Evolutionary conservation across 768 basidiomycete genomes (phyloP).

Genomic region (Pluteus cervinus): DNA sequence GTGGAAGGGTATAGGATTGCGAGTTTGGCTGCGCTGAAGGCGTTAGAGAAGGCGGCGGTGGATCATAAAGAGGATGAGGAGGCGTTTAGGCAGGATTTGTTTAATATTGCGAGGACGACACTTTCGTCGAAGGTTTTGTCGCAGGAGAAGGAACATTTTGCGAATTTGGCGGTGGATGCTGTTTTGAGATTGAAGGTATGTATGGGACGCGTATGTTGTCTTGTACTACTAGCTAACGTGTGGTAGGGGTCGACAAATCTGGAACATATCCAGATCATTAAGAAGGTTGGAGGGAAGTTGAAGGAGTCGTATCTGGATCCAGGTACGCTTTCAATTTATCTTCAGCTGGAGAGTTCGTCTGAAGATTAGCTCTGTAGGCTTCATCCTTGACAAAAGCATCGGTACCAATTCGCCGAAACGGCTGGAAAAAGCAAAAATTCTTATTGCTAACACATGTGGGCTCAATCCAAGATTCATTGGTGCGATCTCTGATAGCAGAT

Average conservation of each 20-base stretch:
- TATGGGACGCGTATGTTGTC: background rate
- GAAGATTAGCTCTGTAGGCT: slow-evolving; percentile 44
- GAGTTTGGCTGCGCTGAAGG: slow-evolving; percentile 74
- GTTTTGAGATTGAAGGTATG: slow-evolving; percentile 83
- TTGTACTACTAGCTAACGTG: too few relatives aligned
- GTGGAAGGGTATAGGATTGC: slow-evolving; percentile 96
- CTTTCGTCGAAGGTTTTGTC: slow-evolving; percentile 93
- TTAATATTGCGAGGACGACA: slow-evolving; percentile 96
- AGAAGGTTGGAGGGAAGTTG: slow-evolving; percentile 98
- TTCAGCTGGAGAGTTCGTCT: background rate
- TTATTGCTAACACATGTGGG: slow-evolving; percentile 98
- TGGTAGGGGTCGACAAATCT: slow-evolving; percentile 87
- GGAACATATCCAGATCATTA: slow-evolving; percentile 98
- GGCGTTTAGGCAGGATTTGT: slow-evolving; percentile 81
- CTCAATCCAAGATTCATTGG: slow-evolving; percentile 7
- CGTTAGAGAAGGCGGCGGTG: slow-evolving; percentile 74
- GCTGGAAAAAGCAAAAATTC: slow-evolving; percentile 89
- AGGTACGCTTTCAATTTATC: slow-evolving; percentile 37
- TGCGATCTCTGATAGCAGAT: slow-evolving; percentile 1
- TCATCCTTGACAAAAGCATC: slow-evolving; percentile 96
- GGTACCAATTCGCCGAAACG: slow-evolving; percentile 93
- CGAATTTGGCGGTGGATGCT: slow-evolving; percentile 95
- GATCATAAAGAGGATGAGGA: slow-evolving; percentile 61
- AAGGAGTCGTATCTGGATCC: slow-evolving; percentile 98
- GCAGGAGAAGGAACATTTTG: slow-evolving; percentile 97